phyloP scores from a whole-genome alignment of 2,329 filamentous ascomycete genomes.

The Venturia carpophila region DNA sequence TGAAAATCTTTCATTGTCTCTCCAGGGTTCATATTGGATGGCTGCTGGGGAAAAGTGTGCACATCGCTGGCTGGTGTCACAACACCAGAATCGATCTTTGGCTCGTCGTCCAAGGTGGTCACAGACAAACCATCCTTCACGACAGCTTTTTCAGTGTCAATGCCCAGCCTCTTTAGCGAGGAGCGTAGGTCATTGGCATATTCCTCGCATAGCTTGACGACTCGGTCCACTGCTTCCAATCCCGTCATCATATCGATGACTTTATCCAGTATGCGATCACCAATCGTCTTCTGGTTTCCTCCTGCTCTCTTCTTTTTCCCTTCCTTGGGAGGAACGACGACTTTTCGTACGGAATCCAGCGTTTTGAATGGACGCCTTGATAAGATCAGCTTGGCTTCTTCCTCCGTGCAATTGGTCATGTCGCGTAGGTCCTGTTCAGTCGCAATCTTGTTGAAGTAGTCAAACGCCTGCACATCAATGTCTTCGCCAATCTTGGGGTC shows the following conservation, averaged over 20 bases:
- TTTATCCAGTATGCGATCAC: constrained; percentile 59
- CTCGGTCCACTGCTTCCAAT: constrained; percentile 73
- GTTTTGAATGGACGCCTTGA: constrained; percentile 65
- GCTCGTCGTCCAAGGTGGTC: constrained; percentile 33
- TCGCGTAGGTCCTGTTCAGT: constrained; percentile 67
- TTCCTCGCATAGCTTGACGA: constrained; percentile 68
- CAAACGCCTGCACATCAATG: constrained; percentile 54
- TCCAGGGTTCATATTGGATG: constrained; percentile 65
- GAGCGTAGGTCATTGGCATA: constrained; percentile 59
- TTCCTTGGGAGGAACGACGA: constrained; percentile 41
- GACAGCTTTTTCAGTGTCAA: constrained; percentile 55
- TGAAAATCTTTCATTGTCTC: constrained; percentile 88
- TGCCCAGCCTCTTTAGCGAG: constrained; percentile 61
- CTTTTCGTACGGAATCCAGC: constrained; percentile 57
- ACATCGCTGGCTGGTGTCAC: constrained; percentile 22
- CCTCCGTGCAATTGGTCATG: constrained; percentile 66
- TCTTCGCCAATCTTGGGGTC: constrained; percentile 23
- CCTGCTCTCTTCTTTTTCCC: constrained; percentile 36
- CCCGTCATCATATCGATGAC: constrained; percentile 67
- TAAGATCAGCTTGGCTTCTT: constrained; percentile 61
- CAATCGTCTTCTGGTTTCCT: constrained; percentile 45
- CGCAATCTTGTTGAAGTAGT: constrained; percentile 73
- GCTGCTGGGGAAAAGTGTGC: constrained; percentile 54
- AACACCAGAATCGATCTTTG: constrained; percentile 24
- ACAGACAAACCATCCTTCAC: constrained; percentile 34